phyloP scores from a whole-genome alignment of 176 grass and related monocot genomes.

The Pharus latifolius region DNA sequence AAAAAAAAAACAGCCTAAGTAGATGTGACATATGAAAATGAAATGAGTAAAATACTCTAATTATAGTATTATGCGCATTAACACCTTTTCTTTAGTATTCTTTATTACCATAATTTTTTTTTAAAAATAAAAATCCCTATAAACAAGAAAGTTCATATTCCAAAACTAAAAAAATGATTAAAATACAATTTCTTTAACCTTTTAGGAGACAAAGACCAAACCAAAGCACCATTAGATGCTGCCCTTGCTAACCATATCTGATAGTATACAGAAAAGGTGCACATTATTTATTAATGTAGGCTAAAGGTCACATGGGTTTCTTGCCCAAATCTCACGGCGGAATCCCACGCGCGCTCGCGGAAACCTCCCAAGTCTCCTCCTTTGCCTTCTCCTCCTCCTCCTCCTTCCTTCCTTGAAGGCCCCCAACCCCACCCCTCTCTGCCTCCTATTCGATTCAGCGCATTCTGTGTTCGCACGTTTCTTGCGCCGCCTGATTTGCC shows the following conservation, averaged over 20 bases:
- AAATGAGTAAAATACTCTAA: too few species aligned
- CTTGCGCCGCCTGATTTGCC: neutral
- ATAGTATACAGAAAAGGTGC: neutral
- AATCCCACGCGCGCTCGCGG: neutral
- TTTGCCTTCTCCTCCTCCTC: neutral
- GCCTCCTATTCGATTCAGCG: too few species aligned
- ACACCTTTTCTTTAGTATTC: too few species aligned
- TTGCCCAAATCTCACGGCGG: constrained; percentile 6
- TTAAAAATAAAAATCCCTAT: too few species aligned
- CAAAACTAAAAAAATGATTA: too few species aligned
- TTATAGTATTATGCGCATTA: too few species aligned
- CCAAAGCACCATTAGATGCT: neutral
- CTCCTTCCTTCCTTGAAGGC: neutral
- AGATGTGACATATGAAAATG: too few species aligned
- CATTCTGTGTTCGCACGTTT: too few species aligned
- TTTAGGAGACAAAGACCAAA: constrained; percentile 1
- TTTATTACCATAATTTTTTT: too few species aligned
- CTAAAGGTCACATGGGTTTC: constrained; percentile 11
- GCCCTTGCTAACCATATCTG: neutral
- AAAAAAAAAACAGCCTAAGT: too few species aligned
- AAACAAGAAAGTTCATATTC: too few species aligned
- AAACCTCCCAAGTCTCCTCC: neutral
- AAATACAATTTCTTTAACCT: neutral
- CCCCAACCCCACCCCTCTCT: neutral
- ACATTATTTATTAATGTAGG: too few species aligned